phyloP scores from a whole-genome alignment of 805 yeast genomes.

The Nakazawaea molendinolei region DNA sequence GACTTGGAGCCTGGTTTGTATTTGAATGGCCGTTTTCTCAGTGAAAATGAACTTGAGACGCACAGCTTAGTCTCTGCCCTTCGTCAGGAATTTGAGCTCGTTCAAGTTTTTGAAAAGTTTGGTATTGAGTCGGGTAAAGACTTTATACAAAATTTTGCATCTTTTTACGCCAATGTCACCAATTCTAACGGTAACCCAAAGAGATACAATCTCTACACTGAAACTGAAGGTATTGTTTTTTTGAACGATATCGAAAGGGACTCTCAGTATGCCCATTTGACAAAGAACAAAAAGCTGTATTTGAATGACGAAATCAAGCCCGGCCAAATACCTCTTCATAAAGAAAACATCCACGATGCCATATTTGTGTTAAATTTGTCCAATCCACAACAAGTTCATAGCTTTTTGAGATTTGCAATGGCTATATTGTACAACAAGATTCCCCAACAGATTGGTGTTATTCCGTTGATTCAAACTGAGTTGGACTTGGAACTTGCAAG shows the following conservation, averaged over 20 bases:
- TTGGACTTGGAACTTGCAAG: conserved; percentile 19
- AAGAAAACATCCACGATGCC: conserved; percentile 69
- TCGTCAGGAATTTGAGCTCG: conserved; percentile 27
- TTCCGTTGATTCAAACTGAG: conserved; percentile 46
- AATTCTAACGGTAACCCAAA: conserved; percentile 6
- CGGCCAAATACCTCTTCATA: conserved; percentile 63
- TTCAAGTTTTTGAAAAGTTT: conserved; percentile 22
- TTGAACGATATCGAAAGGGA: conserved; percentile 75
- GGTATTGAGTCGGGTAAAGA: conserved; percentile 31
- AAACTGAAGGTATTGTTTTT: conserved; percentile 43
- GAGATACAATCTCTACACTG: conserved; percentile 20
- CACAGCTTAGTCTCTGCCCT: conserved; percentile 34
- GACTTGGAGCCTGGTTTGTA: conserved; percentile 42
- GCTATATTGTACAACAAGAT: conserved; percentile 48
- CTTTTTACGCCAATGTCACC: conserved; percentile 7
- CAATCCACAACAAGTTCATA: conserved; percentile 42
- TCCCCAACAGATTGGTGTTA: conserved; percentile 76
- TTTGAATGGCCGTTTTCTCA: conserved; percentile 61
- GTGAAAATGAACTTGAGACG: conserved; percentile 36
- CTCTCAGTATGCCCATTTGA: conserved; percentile 38
- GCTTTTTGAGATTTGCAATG: conserved; percentile 41
- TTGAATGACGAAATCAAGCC: conserved; percentile 30
- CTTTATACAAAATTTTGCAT: conserved; percentile 34
- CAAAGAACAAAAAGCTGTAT: conserved; percentile 41
- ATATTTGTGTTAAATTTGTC: conserved; percentile 63